Evolutionary conservation across 495 filamentous ascomycete genomes (phyloP), one percentile per base, ranked within the genome.

Genomic region (Aspergillus asperescens): DNA sequence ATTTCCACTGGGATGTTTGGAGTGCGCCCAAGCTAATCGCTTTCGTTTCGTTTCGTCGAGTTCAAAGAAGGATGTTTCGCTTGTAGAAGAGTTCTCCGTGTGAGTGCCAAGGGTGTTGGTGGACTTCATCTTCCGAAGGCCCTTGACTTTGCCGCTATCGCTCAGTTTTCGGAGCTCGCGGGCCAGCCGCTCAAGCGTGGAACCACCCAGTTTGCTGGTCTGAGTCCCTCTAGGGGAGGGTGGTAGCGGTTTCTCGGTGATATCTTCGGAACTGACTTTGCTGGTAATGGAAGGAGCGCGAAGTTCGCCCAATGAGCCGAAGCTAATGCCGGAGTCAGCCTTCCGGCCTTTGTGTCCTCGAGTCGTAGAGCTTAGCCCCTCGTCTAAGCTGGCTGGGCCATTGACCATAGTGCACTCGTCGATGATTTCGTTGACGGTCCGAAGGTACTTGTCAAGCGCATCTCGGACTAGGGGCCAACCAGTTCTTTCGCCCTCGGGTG

Each of bases 241-340:
- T 6, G 78, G 74, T 22, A 77, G 69, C 13, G 77, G 73, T 58
- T 80, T 80, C 31, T 79, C 73, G 8, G 45, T 32, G 1, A 60
- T 52, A 35, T 62, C 70, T 13, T 62, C 63, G 31, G 56, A 39
- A 34, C 51, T 61, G 41, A 52, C 67, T 61, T 62, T 65, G 31
- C 62, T 64, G 40, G 64, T 60, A 34, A 67, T 68, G 25, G 69
- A 73, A 13, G 57, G 43, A 4, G 55, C 12, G 3, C 68, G 62
- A 16, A 66, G 58, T 34, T 54, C 57, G 18, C 65, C 62, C 19
- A 62, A 53, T 5, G 68, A 71, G 48, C 48, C 67, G 62, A 86
- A 83, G 64, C 80, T 84, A 38, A 85, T 77, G 12, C 83, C 83
- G 0, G 82, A 86, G 59, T 85, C 83, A 10, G 73, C 79, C 62